Conservation (phyloP, 2,329 filamentous ascomycete genomes). For the Colletotrichum kahawae region DNA sequence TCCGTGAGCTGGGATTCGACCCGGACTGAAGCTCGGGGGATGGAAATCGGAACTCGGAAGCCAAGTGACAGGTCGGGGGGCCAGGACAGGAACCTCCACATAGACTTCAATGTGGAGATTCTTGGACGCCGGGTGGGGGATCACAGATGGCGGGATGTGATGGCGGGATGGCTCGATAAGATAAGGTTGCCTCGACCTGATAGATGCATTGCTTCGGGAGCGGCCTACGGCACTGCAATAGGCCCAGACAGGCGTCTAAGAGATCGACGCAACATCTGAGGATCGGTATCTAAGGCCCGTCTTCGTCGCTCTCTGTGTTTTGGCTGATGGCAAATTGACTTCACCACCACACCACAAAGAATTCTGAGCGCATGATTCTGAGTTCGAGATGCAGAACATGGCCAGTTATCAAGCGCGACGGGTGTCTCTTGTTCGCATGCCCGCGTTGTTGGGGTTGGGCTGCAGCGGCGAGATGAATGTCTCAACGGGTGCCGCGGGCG, state of each 20-base stretch:
- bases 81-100: background rate
- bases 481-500: conserved; percentile 3
- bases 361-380: background rate
- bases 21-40: background rate
- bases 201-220: background rate
- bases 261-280: background rate
- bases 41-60: conserved; percentile 21
- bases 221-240: background rate
- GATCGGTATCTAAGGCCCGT: background rate
- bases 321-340: background rate
- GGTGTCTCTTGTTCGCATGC: background rate
- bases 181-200: background rate
- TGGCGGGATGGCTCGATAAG: background rate
- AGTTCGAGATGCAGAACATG: background rate
- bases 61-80: background rate
- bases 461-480: conserved; percentile 5
- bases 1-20: background rate
- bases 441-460: conserved; percentile 14
- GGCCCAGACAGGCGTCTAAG: background rate
- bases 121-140: background rate
- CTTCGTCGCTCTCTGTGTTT: background rate
- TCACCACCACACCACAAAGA: background rate
- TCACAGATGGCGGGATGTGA: background rate
- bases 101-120: background rate
- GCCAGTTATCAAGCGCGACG: background rate